Evolutionary conservation across 2,329 filamentous ascomycete genomes (phyloP).

Genomic region (Fusarium sp.): DNA sequence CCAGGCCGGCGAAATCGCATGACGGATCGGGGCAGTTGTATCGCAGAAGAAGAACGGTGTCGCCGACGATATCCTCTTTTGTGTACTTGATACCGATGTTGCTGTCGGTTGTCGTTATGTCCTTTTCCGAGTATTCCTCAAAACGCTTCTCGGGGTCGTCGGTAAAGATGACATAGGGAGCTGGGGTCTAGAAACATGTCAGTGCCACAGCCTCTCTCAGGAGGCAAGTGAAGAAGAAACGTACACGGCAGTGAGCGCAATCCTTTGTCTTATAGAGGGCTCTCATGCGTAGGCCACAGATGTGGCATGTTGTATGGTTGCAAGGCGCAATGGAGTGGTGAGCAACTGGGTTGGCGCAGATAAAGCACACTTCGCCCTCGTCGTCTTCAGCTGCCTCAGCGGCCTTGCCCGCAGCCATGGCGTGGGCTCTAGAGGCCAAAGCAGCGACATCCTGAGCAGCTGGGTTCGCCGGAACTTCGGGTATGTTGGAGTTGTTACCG

Average conservation of each 20-base stretch:
- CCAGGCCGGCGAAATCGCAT: constrained; percentile 83
- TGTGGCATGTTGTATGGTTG: constrained; percentile 96
- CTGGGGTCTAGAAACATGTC: constrained; percentile 65
- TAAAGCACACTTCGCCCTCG: constrained; percentile 92
- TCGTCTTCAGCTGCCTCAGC: constrained; percentile 55
- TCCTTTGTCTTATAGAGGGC: constrained; percentile 96
- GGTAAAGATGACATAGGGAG: constrained; percentile 89
- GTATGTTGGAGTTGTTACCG: constrained; percentile 36
- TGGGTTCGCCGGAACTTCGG: constrained; percentile 42
- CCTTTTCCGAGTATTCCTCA: constrained; percentile 79
- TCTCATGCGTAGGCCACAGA: constrained; percentile 89
- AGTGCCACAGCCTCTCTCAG: constrained; percentile 10
- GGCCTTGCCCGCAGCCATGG: constrained; percentile 43
- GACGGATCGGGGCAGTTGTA: constrained; percentile 93
- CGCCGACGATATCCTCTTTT: constrained; percentile 87
- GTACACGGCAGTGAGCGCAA: constrained; percentile 92
- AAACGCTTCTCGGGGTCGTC: constrained; percentile 84
- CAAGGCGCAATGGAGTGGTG: constrained; percentile 92
- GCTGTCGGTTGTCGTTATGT: constrained; percentile 82
- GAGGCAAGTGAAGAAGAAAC: constrained; percentile 45
- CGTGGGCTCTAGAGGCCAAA: constrained; percentile 53
- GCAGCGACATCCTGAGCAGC: constrained; percentile 49
- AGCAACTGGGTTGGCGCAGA: constrained; percentile 90
- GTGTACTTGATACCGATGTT: constrained; percentile 94
- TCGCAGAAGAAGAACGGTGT: constrained; percentile 85